Evolutionary conservation across 139 green algal species (phyloP), one percentile per base, ranked within the genome.

Genomic region (Chloropicon primus): DNA sequence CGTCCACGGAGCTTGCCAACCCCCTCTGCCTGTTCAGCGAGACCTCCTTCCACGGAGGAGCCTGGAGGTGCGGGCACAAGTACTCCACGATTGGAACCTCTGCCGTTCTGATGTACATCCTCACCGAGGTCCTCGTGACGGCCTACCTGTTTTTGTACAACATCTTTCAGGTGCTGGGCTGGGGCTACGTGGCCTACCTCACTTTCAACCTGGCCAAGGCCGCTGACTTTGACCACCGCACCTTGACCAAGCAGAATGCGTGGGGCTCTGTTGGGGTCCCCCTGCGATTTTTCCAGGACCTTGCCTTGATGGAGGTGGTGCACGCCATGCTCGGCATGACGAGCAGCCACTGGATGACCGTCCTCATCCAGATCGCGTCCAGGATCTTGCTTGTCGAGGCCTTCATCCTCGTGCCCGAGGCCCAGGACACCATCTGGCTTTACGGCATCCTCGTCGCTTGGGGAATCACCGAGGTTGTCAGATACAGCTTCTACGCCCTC

Each of bases 401-500:
- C 26, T 87, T 97, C 17, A 79, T 96, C 3, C 78, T 85, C 0
- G 90, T 86, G 21, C 88, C 87, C 0, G 76, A 54, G 22, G 54
- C 28, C 77, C 78, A 41, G 62, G 17, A 54, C 53, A 77, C 81
- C 41, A 73, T 17, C 21, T 26, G 53, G 77, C 72, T 80, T 72
- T 26, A 25, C 23, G 80, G 28, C 53, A 83, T 97, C 54, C 80
- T 97, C 76, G 78, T 90, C 2, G 92, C 91, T 2, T 98, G 94
- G 94, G 84, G 84, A 28, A n/a, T 91, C 53, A 95, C 81, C 29
- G 94, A 98, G 77, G 79, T 98, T 28, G 90, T 97, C 74, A 86
- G 94, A 25, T 98, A 98, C 82, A 81, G 80, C 53, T 97, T 96
- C 80, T 98, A 93, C 80, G 91, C 90, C 0, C 76, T 91, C 74